Evolutionary conservation across 495 filamentous ascomycete genomes (phyloP).

Genomic region (Saxispiralis lemnorum): DNA sequence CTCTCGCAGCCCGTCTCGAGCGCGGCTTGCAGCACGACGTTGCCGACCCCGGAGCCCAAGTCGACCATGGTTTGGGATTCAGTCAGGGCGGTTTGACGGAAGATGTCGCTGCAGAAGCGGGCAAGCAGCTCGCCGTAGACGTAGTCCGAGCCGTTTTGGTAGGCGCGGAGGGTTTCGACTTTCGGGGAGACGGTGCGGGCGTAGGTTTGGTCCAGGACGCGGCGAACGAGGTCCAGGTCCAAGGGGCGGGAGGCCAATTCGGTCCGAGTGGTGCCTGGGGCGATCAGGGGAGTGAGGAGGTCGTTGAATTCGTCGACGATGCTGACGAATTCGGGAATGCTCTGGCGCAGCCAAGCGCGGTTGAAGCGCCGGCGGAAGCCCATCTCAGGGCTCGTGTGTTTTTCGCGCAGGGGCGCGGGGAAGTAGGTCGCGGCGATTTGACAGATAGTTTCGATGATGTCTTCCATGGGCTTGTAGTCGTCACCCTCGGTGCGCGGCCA

Average conservation of each 20-base stretch:
- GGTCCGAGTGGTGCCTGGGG: slow-evolving; percentile 46
- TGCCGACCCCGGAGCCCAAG: slow-evolving; percentile 85
- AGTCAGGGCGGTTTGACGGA: slow-evolving; percentile 60
- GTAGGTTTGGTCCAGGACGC: slow-evolving; percentile 77
- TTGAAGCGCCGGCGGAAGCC: slow-evolving; percentile 59
- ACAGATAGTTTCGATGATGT: slow-evolving; percentile 66
- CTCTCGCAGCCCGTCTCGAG: slow-evolving; percentile 85
- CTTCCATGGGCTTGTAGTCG: slow-evolving; percentile 68
- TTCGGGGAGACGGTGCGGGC: slow-evolving; percentile 79
- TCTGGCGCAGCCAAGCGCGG: slow-evolving; percentile 43
- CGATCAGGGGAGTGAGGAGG: slow-evolving; percentile 11
- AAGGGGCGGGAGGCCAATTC: slow-evolving; percentile 48
- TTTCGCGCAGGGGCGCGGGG: slow-evolving; percentile 40
- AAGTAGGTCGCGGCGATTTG: slow-evolving; percentile 58
- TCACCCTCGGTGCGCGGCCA: slow-evolving; percentile 47
- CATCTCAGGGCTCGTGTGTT: slow-evolving; percentile 52
- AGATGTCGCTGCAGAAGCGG: slow-evolving; percentile 60
- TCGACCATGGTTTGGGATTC: slow-evolving; percentile 79
- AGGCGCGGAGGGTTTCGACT: slow-evolving; percentile 62
- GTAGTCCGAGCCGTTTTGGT: slow-evolving; percentile 73
- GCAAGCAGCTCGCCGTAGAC: slow-evolving; percentile 88
- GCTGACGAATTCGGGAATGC: slow-evolving; percentile 47
- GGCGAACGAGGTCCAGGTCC: slow-evolving; percentile 50
- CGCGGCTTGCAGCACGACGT: slow-evolving; percentile 86
- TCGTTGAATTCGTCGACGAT: slow-evolving; percentile 63